A percentile compares a stretch with the other conserved stretches of the same genome.
Conservation (phyloP, 208 protist species). For the Acanthamoeba castellanii region DNA sequence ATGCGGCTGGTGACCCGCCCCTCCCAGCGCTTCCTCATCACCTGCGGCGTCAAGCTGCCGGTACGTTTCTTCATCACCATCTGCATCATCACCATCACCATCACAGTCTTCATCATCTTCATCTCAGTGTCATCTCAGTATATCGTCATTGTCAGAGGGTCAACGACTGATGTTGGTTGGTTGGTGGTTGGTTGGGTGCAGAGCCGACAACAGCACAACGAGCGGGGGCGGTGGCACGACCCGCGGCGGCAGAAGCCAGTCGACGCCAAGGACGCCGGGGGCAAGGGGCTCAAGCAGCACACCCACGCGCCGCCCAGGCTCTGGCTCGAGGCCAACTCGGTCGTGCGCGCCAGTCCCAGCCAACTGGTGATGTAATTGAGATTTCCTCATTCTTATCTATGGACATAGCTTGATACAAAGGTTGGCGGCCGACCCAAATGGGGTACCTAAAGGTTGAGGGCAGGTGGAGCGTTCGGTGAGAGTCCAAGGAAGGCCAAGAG, state of each 20-base stretch:
- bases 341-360: neutral
- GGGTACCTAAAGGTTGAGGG: too few species aligned
- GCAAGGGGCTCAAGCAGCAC: neutral
- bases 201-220: too few species aligned
- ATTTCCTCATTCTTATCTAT: neutral
- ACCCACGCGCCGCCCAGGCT: neutral
- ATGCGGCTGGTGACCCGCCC: neutral
- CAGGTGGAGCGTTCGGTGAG: too few species aligned
- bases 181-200: too few species aligned
- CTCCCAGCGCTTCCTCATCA: neutral
- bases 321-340: neutral
- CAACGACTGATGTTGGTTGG: neutral
- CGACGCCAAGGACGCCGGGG: neutral
- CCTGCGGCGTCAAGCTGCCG: neutral
- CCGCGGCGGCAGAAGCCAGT: neutral
- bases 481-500: too few species aligned
- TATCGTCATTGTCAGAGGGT: too few species aligned
- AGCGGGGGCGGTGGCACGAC: neutral
- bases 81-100: too few species aligned
- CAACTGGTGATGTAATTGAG: neutral
- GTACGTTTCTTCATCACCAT: neutral
- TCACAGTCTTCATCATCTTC: too few species aligned
- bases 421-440: too few species aligned
- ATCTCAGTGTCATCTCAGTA: too few species aligned
- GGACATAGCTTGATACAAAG: too few species aligned